Base-by-base conservation (phyloP, 352 stramenopile species). In the Elongisporangium prolatum region DNA sequence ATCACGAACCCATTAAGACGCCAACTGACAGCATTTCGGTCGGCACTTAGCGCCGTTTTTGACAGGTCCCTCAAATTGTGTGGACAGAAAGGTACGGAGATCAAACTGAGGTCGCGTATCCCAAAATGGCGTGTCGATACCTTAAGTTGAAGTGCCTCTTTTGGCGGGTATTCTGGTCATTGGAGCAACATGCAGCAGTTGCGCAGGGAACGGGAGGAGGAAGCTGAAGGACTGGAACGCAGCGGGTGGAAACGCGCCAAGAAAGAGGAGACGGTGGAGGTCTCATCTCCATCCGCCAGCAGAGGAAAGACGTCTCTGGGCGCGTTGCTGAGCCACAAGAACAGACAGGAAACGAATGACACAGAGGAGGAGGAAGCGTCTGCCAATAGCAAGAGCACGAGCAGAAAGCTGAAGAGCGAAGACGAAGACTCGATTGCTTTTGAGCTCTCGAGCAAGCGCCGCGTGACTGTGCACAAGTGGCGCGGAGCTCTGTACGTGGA, bases 381-480 rank as follows among this genome's bases (percentile, higher is more conserved):
- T 16, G 3, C 18, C 17, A 21, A 22, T 16, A 54, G 40, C 21
- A 53, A n/a, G n/a, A n/a, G 54, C 40, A 47, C 10, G 7, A 7
- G 34, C 40, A 24, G 34, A 57, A 57, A 57, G 28, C 22, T 16
- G 34, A 28, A 11, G 18, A 14, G 6, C 21, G 48, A 56, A 11
- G 52, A 59, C 9, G 56, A 82, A 11, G 63, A 64, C 14, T 65
- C 73, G 22, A 49, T 69, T 3, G 65, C 75, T 18, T 87, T 90
- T 57, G 68, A 86, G 21, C 60, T 90, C 17, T 75, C 73, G n/a
- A 57, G 64, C 11, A 90, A 86, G 64, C 73, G 79, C 14, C 69
- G 72, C 17, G 64, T 90, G 54, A 81, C 77, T 2, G 75, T 86
- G 56, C 77, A 77, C 28, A 75, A 74, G 54, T 90, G 77, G 75